These are phyloP conservation scores for Clitoria ternatea DNA, from an alignment of 306 rosid species.

Conservation along the genomic window DNA sequence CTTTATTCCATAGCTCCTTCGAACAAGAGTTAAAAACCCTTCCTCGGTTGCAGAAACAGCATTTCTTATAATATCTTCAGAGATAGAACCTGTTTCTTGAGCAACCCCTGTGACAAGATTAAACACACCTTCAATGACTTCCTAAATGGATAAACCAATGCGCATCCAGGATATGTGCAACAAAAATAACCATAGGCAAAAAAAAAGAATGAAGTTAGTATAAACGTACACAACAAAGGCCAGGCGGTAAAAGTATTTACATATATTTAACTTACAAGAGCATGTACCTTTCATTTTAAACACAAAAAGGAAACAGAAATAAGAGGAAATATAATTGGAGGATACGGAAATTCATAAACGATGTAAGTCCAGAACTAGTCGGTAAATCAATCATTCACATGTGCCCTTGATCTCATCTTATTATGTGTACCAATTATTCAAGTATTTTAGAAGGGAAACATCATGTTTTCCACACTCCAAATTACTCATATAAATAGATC, in stretches of 20 bases:
- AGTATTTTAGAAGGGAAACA: not conserved
- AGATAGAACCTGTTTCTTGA: conserved; percentile 56
- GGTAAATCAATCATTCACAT: not conserved
- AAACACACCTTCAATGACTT: conserved; percentile 19
- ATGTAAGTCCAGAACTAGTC: conserved; percentile 5
- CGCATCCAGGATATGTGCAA: not conserved
- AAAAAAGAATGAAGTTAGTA: not conserved
- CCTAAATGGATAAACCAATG: conserved; percentile 18
- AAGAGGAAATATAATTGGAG: not conserved
- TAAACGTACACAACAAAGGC: not conserved
- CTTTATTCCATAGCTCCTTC: conserved; percentile 65
- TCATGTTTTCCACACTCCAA: not conserved
- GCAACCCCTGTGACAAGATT: conserved; percentile 56
- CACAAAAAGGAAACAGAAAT: not conserved
- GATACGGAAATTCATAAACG: conserved; percentile 1
- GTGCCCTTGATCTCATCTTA: not conserved
- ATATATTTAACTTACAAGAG: not conserved
- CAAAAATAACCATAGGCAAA: not conserved
- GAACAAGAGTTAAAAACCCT: conserved; percentile 78
- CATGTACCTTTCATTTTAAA: not conserved
- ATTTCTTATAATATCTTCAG: conserved; percentile 57
- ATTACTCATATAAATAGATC: not conserved
- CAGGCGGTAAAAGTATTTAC: not conserved
- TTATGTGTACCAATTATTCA: not conserved
- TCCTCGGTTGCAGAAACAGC: conserved; percentile 87